These are phyloP conservation scores for Panaeolus papilionaceus DNA, from an alignment of 768 basidiomycete genomes.

Conservation along the genomic window DNA sequence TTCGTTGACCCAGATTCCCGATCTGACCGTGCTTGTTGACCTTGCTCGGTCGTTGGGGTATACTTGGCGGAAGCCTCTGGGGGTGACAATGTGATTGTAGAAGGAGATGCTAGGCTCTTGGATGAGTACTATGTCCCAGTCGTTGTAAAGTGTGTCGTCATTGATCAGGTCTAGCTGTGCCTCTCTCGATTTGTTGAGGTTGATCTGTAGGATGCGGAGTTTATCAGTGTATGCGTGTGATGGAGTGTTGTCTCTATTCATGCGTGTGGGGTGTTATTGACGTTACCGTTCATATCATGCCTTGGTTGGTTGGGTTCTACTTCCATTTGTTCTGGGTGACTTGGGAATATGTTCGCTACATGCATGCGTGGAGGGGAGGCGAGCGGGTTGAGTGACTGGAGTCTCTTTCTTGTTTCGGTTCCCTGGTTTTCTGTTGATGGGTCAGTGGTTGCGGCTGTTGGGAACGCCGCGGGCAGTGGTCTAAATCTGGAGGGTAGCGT, in stretches of 20 bases:
- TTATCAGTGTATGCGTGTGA: neutral
- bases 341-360: too few species aligned
- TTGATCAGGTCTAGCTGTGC: slow-evolving; percentile 28
- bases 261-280: neutral
- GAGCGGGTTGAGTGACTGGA: too few species aligned
- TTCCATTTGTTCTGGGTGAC: too few species aligned
- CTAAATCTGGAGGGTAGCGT: too few species aligned
- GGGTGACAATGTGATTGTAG: slow-evolving; percentile 24
- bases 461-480: too few species aligned
- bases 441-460: too few species aligned
- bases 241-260: neutral
- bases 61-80: slow-evolving; percentile 25
- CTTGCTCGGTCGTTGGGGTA: slow-evolving; percentile 23
- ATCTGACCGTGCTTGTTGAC: slow-evolving; percentile 15
- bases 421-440: too few species aligned
- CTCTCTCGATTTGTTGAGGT: slow-evolving; percentile 27
- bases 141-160: neutral
- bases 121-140: slow-evolving; percentile 26
- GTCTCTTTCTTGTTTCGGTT: too few species aligned
- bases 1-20: slow-evolving; percentile 28
- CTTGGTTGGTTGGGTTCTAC: too few species aligned
- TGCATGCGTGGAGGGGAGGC: too few species aligned
- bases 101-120: slow-evolving; percentile 27
- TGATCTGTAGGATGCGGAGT: slow-evolving; percentile 22
- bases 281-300: neutral